Conservation (phyloP, 192 early-diverging fungal genomes). For the Linnemannia schmuckeri region DNA sequence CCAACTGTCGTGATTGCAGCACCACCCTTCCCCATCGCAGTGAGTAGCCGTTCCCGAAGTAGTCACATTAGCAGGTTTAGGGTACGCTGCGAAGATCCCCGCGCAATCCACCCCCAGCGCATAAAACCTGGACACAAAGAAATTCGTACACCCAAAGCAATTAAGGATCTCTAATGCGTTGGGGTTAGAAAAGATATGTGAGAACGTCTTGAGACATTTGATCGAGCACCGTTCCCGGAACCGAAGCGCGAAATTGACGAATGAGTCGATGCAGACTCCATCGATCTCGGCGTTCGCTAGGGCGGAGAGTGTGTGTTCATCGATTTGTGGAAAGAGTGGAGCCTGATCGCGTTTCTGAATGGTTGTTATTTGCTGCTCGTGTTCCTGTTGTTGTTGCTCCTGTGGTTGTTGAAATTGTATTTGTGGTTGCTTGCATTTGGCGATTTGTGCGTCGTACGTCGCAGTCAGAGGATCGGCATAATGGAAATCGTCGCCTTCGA, state of each 20-base stretch:
- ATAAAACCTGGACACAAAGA: conserved; percentile 19
- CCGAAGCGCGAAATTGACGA: conserved; percentile 41
- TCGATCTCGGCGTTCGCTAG: neutral
- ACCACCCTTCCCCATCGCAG: neutral
- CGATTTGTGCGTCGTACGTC: neutral
- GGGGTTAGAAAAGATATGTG: conserved; percentile 7
- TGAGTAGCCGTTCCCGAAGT: neutral
- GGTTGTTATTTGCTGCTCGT: neutral
- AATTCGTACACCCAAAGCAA: conserved; percentile 38
- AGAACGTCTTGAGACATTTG: conserved; percentile 24
- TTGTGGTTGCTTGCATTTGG: neutral
- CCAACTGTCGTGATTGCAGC: neutral
- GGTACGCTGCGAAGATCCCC: conserved; percentile 16
- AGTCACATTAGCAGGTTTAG: neutral
- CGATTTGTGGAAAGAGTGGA: neutral
- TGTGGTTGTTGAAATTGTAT: neutral
- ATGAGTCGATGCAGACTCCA: conserved; percentile 37
- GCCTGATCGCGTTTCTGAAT: conserved; percentile 13
- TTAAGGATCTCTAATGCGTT: conserved; percentile 4
- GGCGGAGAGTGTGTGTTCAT: neutral
- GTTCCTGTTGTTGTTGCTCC: neutral
- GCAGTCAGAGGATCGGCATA: neutral
- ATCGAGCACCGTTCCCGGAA: conserved; percentile 33
- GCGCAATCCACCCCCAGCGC: conserved; percentile 23
- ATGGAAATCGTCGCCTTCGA: neutral